Base-by-base conservation (phyloP, 1,139 yeast genomes). In the Diutina sp. region DNA sequence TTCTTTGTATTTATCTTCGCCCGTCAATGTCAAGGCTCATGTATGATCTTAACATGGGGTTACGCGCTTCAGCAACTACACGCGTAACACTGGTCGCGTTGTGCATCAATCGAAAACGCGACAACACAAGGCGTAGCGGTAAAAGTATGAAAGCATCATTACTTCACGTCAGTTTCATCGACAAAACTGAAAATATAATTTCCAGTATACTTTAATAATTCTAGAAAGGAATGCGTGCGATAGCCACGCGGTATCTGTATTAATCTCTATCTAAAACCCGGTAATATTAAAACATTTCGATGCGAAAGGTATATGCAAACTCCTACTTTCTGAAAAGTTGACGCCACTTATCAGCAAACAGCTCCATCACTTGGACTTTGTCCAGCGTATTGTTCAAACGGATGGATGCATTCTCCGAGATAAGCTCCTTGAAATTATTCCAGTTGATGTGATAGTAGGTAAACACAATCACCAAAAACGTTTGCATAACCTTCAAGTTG, bases 371-470 rank as follows among this genome's bases (percentile, higher is more conserved):
- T 64, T 76, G 59, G 80, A 80, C 1, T 60, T 67, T 4, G 62
- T 70, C 28, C 66, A 65, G 61, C 51, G 70, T 64, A 57, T 73
- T 69, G 61, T 76, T 76, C 56, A 76, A 64, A 58, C 71, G 69
- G 56, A 76, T 74, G 4, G 77, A 68, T 7, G 29, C 29, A 8
- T 57, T 56, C 54, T 65, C 21, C 28, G 9, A 70, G 21, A 73
- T 64, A 50, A 76, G 68, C 52, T 74, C 78, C 41, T 62, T 63
- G 56, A 62, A 67, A 57, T 67, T 66, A 61, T 72, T 72, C 80
- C 80, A 76, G 61, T 73, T 73, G 55, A 76, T 69, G 63, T 76
- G 80, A 61, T 76, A 74, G 61, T 67, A 74, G 56, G 69, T 67
- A 59, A 75, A 71, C 5, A 75, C 62, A 1, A 69, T 67, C 58